Conservation (phyloP, 2,329 filamentous ascomycete species). For the Fusarium marasasianum region DNA sequence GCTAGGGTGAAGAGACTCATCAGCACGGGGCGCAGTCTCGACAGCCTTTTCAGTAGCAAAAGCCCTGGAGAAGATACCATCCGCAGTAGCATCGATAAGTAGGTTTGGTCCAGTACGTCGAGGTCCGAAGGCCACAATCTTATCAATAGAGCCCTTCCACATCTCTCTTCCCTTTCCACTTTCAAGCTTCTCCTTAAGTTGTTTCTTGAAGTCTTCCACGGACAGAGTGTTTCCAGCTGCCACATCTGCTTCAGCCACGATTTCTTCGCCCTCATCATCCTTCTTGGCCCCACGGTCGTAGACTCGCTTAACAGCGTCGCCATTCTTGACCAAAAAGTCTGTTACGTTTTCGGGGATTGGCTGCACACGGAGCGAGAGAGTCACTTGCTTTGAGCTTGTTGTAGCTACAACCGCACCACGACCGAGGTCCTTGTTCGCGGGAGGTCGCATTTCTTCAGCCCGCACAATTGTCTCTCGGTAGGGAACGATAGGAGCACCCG, state of each 20-base stretch:
- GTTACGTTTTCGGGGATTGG: conserved; percentile 83
- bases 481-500: conserved; percentile 92
- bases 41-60: conserved; percentile 56
- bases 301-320: conserved; percentile 78
- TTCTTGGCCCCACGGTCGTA: conserved; percentile 71
- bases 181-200: conserved; percentile 75
- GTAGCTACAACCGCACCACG: conserved; percentile 79
- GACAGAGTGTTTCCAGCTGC: conserved; percentile 71
- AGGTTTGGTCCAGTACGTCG: conserved; percentile 87
- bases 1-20: conserved; percentile 64
- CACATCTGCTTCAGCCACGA: conserved; percentile 66
- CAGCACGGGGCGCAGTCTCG: conserved; percentile 50
- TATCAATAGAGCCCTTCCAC: conserved; percentile 81
- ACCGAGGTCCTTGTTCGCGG: conserved; percentile 85
- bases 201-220: conserved; percentile 77
- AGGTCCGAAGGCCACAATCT: conserved; percentile 91
- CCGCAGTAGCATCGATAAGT: conserved; percentile 82
- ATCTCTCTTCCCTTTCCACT: conserved; percentile 75
- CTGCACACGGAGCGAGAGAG: conserved; percentile 77
- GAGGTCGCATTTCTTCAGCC: conserved; percentile 90
- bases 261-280: conserved; percentile 51
- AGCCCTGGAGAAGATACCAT: conserved; percentile 76
- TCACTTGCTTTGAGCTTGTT: conserved; percentile 88
- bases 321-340: conserved; percentile 85
- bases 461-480: conserved; percentile 92